These are phyloP conservation scores for Pichia insulana DNA, from an alignment of 805 yeast genomes.

Conservation along the genomic window DNA sequence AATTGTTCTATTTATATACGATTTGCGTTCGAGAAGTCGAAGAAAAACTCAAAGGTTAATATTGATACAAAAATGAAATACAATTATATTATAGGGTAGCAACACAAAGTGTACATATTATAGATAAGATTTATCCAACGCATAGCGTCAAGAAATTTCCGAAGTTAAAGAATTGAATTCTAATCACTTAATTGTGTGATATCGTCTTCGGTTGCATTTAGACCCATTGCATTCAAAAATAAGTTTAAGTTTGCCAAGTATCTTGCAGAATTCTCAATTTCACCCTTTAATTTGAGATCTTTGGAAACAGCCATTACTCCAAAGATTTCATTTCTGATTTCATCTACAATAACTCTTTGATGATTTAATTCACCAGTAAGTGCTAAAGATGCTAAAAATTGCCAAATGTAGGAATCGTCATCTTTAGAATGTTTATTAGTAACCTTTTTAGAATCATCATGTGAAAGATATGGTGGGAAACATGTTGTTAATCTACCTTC, in stretches of 20 bases:
- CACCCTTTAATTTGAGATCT: slow-evolving; percentile 26
- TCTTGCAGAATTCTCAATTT: slow-evolving; percentile 45
- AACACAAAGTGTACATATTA: no score
- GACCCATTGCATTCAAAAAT: slow-evolving; percentile 93
- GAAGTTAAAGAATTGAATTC: not conserved
- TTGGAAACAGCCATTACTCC: slow-evolving; percentile 78
- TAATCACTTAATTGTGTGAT: slow-evolving; percentile 54
- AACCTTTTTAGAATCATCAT: slow-evolving; percentile 24
- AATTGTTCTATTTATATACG: no score
- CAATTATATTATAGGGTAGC: no score
- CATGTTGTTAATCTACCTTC: slow-evolving; percentile 70
- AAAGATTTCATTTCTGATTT: slow-evolving; percentile 86
- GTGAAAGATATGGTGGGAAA: slow-evolving; percentile 61
- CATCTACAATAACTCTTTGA: slow-evolving; percentile 90
- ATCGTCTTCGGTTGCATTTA: slow-evolving; percentile 83
- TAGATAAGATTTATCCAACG: no score
- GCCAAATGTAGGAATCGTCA: slow-evolving; percentile 92
- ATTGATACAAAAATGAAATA: no score
- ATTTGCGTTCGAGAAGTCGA: not conserved
- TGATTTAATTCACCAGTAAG: slow-evolving; percentile 84
- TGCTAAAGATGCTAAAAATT: slow-evolving; percentile 88
- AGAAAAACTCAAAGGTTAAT: no score
- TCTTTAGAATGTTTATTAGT: slow-evolving; percentile 27
- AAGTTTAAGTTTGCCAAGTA: slow-evolving; percentile 69
- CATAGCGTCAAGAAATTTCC: not conserved